Conservation (phyloP, 352 stramenopile genomes). For the Phytophthora pisi region DNA sequence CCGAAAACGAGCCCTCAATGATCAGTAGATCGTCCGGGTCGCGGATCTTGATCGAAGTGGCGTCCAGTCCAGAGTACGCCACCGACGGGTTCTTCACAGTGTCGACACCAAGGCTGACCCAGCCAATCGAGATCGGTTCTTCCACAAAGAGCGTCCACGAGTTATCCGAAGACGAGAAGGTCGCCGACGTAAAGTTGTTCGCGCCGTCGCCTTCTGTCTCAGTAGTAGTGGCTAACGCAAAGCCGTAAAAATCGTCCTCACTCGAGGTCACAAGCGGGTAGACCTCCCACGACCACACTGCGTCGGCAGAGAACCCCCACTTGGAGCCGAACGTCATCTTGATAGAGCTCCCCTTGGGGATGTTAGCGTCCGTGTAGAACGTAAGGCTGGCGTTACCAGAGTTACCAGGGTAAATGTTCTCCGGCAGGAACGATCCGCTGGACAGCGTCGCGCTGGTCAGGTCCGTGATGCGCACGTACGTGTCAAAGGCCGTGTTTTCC, state of each 20-base stretch:
- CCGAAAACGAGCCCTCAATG: constrained; percentile 64
- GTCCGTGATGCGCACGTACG: constrained; percentile 64
- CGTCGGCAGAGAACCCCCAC: constrained; percentile 63
- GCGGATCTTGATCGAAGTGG: constrained; percentile 60
- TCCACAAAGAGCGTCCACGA: constrained; percentile 63
- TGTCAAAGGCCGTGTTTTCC: constrained; percentile 72
- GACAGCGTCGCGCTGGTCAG: constrained; percentile 54
- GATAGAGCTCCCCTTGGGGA: constrained; percentile 57
- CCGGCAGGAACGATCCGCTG: constrained; percentile 77
- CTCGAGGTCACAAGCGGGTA: constrained; percentile 22
- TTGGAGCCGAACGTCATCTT: constrained; percentile 62
- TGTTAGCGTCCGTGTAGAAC: constrained; percentile 75
- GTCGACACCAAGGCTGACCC: constrained; percentile 70
- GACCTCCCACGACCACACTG: constrained; percentile 60
- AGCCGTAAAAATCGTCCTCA: constrained; percentile 20
- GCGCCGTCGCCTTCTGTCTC: background rate
- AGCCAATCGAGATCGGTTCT: constrained; percentile 65
- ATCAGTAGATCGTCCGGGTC: constrained; percentile 61
- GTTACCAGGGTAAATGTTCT: constrained; percentile 88
- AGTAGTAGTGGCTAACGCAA: constrained; percentile 11
- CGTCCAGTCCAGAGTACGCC: constrained; percentile 71
- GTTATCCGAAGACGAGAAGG: constrained; percentile 43
- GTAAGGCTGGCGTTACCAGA: constrained; percentile 74
- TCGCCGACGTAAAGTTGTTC: constrained; percentile 39
- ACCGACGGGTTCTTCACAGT: constrained; percentile 78